These are phyloP conservation scores for Mycosphaerella sp. DNA, from an alignment of 2,329 filamentous ascomycete genomes.

Conservation along the genomic window DNA sequence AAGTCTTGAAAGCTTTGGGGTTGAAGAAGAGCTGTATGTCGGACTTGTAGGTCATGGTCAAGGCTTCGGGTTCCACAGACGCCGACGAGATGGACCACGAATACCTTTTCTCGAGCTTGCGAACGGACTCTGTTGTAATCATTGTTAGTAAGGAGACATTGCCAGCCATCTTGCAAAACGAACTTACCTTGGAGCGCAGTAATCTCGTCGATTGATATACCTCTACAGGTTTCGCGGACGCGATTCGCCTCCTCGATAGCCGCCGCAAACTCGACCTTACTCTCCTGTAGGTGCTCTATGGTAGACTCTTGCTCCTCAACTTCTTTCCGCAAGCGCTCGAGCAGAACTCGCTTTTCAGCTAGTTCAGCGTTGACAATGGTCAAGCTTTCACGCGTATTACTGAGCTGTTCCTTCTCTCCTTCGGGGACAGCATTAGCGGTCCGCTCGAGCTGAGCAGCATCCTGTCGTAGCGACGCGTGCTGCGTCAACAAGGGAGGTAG, in stretches of 20 bases:
- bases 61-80: conserved; percentile 52
- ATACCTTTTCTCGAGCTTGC: conserved; percentile 57
- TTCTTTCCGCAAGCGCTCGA: conserved; percentile 61
- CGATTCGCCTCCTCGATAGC: conserved; percentile 79
- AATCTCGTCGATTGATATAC: conserved; percentile 81
- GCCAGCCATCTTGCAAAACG: background rate
- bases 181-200: conserved; percentile 64
- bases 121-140: conserved; percentile 55
- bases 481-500: conserved; percentile 60
- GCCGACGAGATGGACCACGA: conserved; percentile 63
- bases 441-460: conserved; percentile 59
- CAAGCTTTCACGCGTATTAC: conserved; percentile 64
- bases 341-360: conserved; percentile 58
- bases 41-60: conserved; percentile 68
- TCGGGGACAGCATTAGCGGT: conserved; percentile 68
- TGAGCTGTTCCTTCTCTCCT: conserved; percentile 74
- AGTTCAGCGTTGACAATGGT: conserved; percentile 60
- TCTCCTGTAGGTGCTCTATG: conserved; percentile 56
- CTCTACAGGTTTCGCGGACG: conserved; percentile 78
- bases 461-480: conserved; percentile 54
- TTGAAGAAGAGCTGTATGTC: conserved; percentile 71
- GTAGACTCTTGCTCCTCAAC: conserved; percentile 59
- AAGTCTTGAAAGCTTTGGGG: conserved; percentile 50
- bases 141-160: background rate
- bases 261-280: conserved; percentile 61